Base-by-base conservation (phyloP, 2,329 filamentous ascomycete species). In the Fusarium hostae region DNA sequence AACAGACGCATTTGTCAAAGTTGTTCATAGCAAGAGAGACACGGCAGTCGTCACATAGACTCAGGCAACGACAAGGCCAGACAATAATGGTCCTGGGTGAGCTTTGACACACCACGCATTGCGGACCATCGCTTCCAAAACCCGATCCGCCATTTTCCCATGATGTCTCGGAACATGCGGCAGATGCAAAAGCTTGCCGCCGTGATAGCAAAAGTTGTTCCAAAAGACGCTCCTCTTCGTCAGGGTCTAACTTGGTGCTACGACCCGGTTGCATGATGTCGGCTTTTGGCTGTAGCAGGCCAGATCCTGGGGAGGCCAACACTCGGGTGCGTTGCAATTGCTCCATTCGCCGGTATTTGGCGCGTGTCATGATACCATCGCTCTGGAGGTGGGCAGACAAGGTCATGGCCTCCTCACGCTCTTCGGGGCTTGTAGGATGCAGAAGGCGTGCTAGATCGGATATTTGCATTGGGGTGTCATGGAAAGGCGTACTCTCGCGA, bases 11-110 rank as follows among this genome's bases (percentile, higher is more conserved):
- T 78, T 94, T 97, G 71, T 95, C 94, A 79, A 97, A 98, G 80
- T 98, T 98, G 80, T 98, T 97, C 90, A 97, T 95, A 6, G 96
- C 96, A 69, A 98, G 86, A 45, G 94, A 95, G 39, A 98, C 93
- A 35, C 96, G 88, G 79, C 96, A 98, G 74, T 98, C 96, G 80
- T 99, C 96, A 79, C 96, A 98, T 16, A 98, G 86, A 74, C 94
- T 95, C 63, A 99, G 86, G 79, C 96, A 99, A 5, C 96, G 92
- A 79, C 96, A 99, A 0, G 96, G 96, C 96, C 96, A 98, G 4
- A 97, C 92, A 59, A 99, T 92, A 67, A 98, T 92, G 11, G 93
- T 97, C 22, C 96, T 87, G 6, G 94, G 90, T n/a, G 89, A 88
- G 59, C 90, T 90, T 80, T 98, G 95, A 79, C 96, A 99, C 8